Evolutionary conservation across 495 filamentous ascomycete genomes (phyloP).

Genomic region (Saxophila tyrrhenica): DNA sequence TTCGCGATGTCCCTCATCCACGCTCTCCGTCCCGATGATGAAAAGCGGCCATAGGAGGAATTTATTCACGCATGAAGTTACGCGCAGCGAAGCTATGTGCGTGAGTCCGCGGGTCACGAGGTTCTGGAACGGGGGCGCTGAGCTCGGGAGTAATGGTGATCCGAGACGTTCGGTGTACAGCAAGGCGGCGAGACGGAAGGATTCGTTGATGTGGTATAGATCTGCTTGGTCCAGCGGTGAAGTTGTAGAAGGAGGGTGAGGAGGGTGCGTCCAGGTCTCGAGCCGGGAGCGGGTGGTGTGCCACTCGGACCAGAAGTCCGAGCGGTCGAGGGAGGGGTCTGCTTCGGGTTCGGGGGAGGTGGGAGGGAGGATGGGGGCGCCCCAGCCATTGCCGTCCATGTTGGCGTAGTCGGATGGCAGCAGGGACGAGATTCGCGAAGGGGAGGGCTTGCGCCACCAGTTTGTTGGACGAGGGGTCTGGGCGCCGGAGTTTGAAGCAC

Average conservation of each 20-base stretch:
- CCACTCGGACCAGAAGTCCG: conserved; percentile 79
- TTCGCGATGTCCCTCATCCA: conserved; percentile 64
- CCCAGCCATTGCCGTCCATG: conserved; percentile 55
- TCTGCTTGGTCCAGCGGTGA: conserved; percentile 30
- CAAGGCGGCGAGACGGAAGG: conserved; percentile 79
- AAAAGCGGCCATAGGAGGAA: conserved; percentile 93
- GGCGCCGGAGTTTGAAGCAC: neutral
- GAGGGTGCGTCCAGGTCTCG: conserved; percentile 41
- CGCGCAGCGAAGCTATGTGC: conserved; percentile 66
- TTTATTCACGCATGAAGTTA: conserved; percentile 56
- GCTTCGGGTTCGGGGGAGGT: conserved; percentile 14
- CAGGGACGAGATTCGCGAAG: conserved; percentile 38
- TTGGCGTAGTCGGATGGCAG: conserved; percentile 36
- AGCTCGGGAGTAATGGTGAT: conserved; percentile 60
- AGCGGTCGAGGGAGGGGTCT: conserved; percentile 37
- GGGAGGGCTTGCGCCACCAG: conserved; percentile 15
- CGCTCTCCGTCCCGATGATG: conserved; percentile 81
- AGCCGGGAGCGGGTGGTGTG: conserved; percentile 62
- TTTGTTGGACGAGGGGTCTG: conserved; percentile 20
- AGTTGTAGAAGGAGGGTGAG: conserved; percentile 35
- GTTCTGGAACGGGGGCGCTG: conserved; percentile 68
- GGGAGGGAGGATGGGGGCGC: conserved; percentile 20
- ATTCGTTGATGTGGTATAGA: conserved; percentile 63
- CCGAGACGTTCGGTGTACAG: conserved; percentile 87
- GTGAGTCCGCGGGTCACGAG: conserved; percentile 70